phyloP scores from a whole-genome alignment of 306 rosid genomes.

The Lablab purpureus region DNA sequence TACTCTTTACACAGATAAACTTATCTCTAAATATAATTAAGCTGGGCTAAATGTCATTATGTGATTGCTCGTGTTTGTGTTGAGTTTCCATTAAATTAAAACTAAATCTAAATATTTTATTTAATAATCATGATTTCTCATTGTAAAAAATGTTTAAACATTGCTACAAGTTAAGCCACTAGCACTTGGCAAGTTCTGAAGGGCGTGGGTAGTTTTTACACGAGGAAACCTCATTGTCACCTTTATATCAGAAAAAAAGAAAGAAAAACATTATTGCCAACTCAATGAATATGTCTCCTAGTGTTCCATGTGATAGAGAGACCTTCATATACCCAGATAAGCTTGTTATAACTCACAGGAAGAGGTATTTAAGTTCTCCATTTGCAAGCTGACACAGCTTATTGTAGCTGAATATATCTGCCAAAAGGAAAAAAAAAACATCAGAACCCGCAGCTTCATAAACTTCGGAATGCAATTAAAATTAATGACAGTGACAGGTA shows the following conservation, averaged over 20 bases:
- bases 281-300: background rate
- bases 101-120: no score
- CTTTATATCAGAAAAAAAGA: background rate
- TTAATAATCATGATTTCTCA: no score
- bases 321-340: conserved; percentile 26
- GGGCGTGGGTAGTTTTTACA: background rate
- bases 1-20: no score
- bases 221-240: background rate
- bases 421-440: conserved; percentile 12
- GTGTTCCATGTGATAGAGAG: conserved; percentile 28
- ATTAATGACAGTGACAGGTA: background rate
- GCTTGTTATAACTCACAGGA: conserved; percentile 58
- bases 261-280: conserved; percentile 1
- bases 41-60: no score
- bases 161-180: background rate
- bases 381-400: conserved; percentile 88
- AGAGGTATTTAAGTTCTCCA: conserved; percentile 83
- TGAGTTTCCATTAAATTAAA: no score
- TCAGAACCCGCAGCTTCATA: conserved; percentile 35
- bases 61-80: no score
- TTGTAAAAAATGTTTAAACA: background rate
- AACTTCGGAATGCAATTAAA: conserved; percentile 2
- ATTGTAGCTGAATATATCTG: conserved; percentile 78
- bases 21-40: no score
- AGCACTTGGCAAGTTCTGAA: background rate